Percentiles rank a stretch among this genome's conserved stretches.
Conservation (phyloP, 495 filamentous ascomycete species). For the Hyphodiscus hymeniophilus region DNA sequence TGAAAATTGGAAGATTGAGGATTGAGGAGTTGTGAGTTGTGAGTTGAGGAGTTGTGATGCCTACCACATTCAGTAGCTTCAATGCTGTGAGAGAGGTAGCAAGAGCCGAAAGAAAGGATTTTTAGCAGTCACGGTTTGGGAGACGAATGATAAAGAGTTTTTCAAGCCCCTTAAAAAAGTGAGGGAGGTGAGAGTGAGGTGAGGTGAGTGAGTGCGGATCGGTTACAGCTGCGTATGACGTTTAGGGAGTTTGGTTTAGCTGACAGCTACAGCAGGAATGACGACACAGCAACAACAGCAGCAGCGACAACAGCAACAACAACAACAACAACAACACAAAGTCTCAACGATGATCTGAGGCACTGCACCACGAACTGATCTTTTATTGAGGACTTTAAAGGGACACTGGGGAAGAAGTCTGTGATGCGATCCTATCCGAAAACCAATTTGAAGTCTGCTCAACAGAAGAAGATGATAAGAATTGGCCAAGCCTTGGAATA, state of each 20-base stretch:
- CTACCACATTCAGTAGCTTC: slow-evolving; percentile 21
- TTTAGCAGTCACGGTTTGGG: slow-evolving; percentile 16
- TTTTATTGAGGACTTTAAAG: slow-evolving; percentile 14
- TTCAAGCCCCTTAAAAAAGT: too few species aligned
- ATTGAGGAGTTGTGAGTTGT: too few species aligned
- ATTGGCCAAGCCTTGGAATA: not conserved
- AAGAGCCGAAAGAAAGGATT: slow-evolving; percentile 14
- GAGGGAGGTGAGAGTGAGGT: too few species aligned
- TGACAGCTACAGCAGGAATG: slow-evolving; percentile 20
- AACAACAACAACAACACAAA: slow-evolving; percentile 9
- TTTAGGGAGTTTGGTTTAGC: slow-evolving; percentile 10
- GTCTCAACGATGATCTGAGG: slow-evolving; percentile 16
- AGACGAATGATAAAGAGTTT: not conserved
- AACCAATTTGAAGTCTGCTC: not conserved
- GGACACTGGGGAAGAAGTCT: not conserved
- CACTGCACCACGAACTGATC: slow-evolving; percentile 16
- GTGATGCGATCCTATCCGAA: not conserved
- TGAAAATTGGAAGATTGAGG: too few species aligned
- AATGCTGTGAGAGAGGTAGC: slow-evolving; percentile 14
- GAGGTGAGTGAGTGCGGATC: not conserved
- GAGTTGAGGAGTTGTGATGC: slow-evolving; percentile 7
- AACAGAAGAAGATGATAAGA: slow-evolving; percentile 1
- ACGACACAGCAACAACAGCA: too few species aligned
- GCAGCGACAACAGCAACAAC: too few species aligned
- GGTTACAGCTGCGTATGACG: not conserved